A percentile compares a stretch with the other conserved stretches of the same genome.
Evolutionary conservation across 371 early-diverging fungal species (phyloP).

Genomic region (Dinochytrium kinnereticum): DNA sequence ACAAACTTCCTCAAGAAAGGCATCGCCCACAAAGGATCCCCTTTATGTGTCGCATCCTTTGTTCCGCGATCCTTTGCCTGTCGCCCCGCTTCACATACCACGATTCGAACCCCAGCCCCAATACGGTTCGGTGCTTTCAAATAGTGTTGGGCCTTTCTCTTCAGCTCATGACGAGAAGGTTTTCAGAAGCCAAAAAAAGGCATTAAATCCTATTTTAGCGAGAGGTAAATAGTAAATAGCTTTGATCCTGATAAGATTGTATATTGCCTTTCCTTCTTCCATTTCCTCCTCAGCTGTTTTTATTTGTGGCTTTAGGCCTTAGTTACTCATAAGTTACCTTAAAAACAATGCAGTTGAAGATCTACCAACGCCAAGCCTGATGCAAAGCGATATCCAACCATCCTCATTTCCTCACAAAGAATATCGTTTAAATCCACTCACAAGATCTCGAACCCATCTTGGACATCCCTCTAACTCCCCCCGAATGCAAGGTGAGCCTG

Average conservation of each 20-base stretch:
- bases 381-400: not conserved
- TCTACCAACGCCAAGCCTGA: not conserved
- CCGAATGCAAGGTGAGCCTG: not conserved
- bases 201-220: not conserved
- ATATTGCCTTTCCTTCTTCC: too few relatives aligned
- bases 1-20: not conserved
- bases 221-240: not conserved
- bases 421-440: not conserved
- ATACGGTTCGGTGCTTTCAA: not conserved
- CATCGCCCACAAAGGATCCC: not conserved
- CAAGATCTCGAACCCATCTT: not conserved
- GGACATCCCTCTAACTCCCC: not conserved
- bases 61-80: not conserved
- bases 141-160: not conserved
- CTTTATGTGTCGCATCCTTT: slow-evolving; percentile 4
- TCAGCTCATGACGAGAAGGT: not conserved
- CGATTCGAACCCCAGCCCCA: not conserved
- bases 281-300: not conserved
- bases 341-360: not conserved
- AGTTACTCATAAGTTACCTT: not conserved
- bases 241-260: too few relatives aligned
- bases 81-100: not conserved
- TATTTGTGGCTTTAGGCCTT: not conserved
- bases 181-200: not conserved
- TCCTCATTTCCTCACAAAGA: not conserved